phyloP scores from a whole-genome alignment of 208 protist genomes.

The Crithidia thermophila region DNA sequence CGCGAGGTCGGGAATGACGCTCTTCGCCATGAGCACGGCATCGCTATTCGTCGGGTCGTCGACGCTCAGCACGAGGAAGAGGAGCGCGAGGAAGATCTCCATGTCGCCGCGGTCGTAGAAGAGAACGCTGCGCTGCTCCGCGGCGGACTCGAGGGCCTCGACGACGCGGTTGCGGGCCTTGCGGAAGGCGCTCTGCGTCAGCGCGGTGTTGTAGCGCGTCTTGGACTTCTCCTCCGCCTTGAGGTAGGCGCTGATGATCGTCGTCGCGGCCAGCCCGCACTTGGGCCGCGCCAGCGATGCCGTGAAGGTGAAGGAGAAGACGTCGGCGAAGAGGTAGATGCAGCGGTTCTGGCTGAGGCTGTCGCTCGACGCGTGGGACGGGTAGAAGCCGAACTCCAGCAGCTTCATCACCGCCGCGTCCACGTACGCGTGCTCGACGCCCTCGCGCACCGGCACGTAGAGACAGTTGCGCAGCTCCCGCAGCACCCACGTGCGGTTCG shows the following conservation, averaged over 20 bases:
- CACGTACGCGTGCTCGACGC: constrained; percentile 72
- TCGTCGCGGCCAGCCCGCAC: constrained; percentile 42
- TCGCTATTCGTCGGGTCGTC: constrained; percentile 84
- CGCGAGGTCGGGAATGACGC: constrained; percentile 67
- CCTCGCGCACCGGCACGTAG: constrained; percentile 64
- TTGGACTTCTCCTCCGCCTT: constrained; percentile 56
- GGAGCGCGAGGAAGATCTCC: constrained; percentile 74
- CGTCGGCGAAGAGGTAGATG: constrained; percentile 85
- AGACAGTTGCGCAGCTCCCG: constrained; percentile 83
- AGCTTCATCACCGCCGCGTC: constrained; percentile 55
- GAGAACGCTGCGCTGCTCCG: constrained; percentile 70
- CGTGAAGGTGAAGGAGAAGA: constrained; percentile 84
- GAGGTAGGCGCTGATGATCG: constrained; percentile 69
- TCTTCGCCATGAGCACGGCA: constrained; percentile 58
- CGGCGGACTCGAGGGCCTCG: constrained; percentile 67
- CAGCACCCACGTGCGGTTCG: constrained; percentile 85
- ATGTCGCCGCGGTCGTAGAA: constrained; percentile 87
- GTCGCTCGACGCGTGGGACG: constrained; percentile 49
- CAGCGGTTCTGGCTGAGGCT: constrained; percentile 71
- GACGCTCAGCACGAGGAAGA: constrained; percentile 84
- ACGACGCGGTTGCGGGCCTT: constrained; percentile 88
- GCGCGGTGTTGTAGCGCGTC: constrained; percentile 76
- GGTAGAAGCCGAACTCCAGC: constrained; percentile 78
- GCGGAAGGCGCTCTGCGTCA: constrained; percentile 59
- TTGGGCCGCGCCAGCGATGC: constrained; percentile 57